phyloP scores from a whole-genome alignment of 1,284 basidiomycete genomes.

The Marasmius oreades region DNA sequence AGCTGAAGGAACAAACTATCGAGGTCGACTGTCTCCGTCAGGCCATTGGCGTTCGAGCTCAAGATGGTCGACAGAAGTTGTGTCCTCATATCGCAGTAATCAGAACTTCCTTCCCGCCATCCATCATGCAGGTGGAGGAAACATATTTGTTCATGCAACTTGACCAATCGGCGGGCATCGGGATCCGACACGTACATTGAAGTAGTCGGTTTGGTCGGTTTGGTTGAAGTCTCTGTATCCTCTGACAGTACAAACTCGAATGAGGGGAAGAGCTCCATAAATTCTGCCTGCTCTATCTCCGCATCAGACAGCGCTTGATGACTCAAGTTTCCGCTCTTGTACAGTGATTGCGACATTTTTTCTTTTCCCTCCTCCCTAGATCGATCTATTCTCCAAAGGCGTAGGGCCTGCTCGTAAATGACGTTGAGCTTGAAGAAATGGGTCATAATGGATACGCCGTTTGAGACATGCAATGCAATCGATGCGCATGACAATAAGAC shows the following conservation, averaged over 20 bases:
- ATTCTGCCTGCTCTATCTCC: constrained; percentile 80
- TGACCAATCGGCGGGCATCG: constrained; percentile 28
- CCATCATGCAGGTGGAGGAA: constrained; percentile 26
- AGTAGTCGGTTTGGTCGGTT: not conserved
- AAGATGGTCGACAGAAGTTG: constrained; percentile 30
- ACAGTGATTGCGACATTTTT: constrained; percentile 72
- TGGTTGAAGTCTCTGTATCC: constrained; percentile 13
- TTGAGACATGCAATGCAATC: constrained; percentile 39
- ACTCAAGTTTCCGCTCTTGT: constrained; percentile 65
- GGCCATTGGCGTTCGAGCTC: constrained; percentile 21
- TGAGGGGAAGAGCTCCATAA: constrained; percentile 79
- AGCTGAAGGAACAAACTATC: constrained; percentile 49
- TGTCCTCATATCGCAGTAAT: constrained; percentile 27
- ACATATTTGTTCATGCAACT: constrained; percentile 28
- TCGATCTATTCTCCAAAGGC: constrained; percentile 83
- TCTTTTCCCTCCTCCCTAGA: constrained; percentile 66
- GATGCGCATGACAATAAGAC: constrained; percentile 54
- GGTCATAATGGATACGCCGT: constrained; percentile 29
- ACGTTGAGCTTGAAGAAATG: constrained; percentile 37
- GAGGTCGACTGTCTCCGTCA: constrained; percentile 46
- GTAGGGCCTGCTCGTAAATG: constrained; percentile 71
- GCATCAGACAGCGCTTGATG: constrained; percentile 65
- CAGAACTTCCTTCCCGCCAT: constrained; percentile 8
- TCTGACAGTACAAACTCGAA: constrained; percentile 56
- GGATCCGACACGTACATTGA: constrained; percentile 1